Conservation (phyloP, 2,329 filamentous ascomycete species). For the Knufia petricola region DNA sequence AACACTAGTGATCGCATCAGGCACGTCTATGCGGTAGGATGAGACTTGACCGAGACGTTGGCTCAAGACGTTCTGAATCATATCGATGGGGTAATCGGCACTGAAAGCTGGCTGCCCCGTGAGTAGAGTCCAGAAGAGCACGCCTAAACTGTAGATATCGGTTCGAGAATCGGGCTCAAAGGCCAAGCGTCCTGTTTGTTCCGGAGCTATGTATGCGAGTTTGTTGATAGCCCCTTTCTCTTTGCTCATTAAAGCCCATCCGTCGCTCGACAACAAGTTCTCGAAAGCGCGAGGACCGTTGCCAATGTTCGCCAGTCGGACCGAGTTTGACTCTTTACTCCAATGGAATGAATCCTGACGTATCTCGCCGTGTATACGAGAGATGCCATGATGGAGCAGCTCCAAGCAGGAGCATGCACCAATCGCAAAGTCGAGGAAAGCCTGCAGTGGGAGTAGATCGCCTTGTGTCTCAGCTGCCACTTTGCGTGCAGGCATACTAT, state of each 20-base stretch:
- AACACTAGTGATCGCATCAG: conserved; percentile 69
- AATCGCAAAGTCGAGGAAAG: conserved; percentile 84
- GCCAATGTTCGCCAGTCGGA: conserved; percentile 76
- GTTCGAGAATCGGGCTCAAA: conserved; percentile 85
- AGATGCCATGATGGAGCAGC: conserved; percentile 79
- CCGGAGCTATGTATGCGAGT: conserved; percentile 82
- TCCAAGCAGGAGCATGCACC: conserved; percentile 79
- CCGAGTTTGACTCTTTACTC: conserved; percentile 57
- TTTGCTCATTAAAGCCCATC: conserved; percentile 74
- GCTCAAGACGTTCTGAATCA: conserved; percentile 80
- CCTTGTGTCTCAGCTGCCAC: conserved; percentile 38
- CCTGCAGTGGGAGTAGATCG: conserved; percentile 57
- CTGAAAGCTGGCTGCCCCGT: conserved; percentile 72
- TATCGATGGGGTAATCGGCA: conserved; percentile 71
- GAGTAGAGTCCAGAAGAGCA: conserved; percentile 79
- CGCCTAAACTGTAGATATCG: conserved; percentile 85
- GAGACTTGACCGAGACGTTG: conserved; percentile 69
- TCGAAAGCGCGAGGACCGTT: conserved; percentile 83
- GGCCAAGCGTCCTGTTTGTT: conserved; percentile 87
- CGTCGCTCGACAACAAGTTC: conserved; percentile 71
- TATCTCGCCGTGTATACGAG: conserved; percentile 83
- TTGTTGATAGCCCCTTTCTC: conserved; percentile 83
- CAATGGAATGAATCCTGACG: conserved; percentile 87
- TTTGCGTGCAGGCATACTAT: conserved; percentile 44
- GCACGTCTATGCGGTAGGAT: conserved; percentile 68